These are phyloP conservation scores for Aspergillus sparsus DNA, from an alignment of 495 filamentous ascomycete species.

Conservation along the genomic window DNA sequence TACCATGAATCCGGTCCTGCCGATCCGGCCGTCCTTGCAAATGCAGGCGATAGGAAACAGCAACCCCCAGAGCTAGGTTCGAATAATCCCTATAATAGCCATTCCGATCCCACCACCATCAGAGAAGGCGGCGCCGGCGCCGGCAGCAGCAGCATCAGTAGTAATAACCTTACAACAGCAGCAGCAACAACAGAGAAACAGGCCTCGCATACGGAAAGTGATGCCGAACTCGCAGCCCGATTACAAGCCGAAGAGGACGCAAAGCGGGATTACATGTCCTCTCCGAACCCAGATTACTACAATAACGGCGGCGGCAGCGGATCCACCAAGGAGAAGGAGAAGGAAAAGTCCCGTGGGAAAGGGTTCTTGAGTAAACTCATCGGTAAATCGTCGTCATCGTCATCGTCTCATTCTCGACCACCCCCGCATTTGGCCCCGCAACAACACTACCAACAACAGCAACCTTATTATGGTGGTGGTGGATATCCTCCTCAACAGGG, in stretches of 20 bases:
- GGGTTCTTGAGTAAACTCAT: conserved; percentile 53
- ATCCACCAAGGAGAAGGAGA: conserved; percentile 6
- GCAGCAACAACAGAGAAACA: conserved; percentile 31
- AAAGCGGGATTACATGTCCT: conserved; percentile 42
- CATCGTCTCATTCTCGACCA: conserved; percentile 11
- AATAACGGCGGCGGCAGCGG: conserved; percentile 32
- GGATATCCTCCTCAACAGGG: conserved; percentile 16
- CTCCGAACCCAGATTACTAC: conserved; percentile 52
- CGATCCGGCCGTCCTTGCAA: conserved; percentile 33
- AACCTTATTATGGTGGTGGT: conserved; percentile 31
- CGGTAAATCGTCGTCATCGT: conserved; percentile 35
- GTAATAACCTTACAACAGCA: conserved; percentile 27
- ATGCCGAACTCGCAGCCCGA: conserved; percentile 71
- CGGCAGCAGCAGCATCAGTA: conserved; percentile 16
- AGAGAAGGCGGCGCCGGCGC: not conserved
- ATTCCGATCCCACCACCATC: not conserved
- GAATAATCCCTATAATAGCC: conserved; percentile 61
- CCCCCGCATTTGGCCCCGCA: conserved; percentile 36
- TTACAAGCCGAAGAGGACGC: conserved; percentile 83
- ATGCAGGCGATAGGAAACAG: conserved; percentile 54
- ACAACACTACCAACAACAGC: conserved; percentile 35
- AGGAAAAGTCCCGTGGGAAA: conserved; percentile 8
- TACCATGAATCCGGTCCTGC: conserved; percentile 54
- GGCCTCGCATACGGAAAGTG: conserved; percentile 50
- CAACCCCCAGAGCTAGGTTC: conserved; percentile 41